Conservation (phyloP, 2,329 filamentous ascomycete genomes). For the Davidsoniella eucalypti region DNA sequence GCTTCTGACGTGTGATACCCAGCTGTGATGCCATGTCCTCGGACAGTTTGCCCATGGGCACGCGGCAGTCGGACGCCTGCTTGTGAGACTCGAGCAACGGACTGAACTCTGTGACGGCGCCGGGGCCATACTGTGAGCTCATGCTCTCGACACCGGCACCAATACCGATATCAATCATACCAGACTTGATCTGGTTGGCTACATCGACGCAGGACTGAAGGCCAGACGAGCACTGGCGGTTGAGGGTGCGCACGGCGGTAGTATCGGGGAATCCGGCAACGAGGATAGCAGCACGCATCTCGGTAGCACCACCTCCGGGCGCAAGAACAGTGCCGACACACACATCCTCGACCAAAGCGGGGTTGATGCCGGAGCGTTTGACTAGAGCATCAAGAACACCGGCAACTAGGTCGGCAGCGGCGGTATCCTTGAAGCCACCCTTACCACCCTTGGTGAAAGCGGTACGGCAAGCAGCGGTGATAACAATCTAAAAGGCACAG, state of each 20-base stretch:
- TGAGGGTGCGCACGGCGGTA: conserved; percentile 72
- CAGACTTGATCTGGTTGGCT: conserved; percentile 75
- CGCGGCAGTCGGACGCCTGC: conserved; percentile 88
- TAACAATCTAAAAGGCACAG: conserved; percentile 46
- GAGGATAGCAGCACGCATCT: conserved; percentile 84
- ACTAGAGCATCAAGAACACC: conserved; percentile 71
- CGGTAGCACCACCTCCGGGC: conserved; percentile 85
- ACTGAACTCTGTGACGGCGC: conserved; percentile 82
- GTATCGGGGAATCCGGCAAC: conserved; percentile 80
- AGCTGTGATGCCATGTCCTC: conserved; percentile 89
- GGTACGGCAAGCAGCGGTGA: conserved; percentile 82
- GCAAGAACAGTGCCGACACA: conserved; percentile 82
- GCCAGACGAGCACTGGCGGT: conserved; percentile 87
- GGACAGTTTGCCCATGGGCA: conserved; percentile 86
- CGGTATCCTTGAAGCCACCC: conserved; percentile 90
- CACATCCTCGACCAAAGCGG: conserved; percentile 76
- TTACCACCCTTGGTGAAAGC: conserved; percentile 86
- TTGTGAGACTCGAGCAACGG: conserved; percentile 68
- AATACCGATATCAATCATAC: conserved; percentile 91
- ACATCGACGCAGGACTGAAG: conserved; percentile 87
- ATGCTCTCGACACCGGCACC: conserved; percentile 96
- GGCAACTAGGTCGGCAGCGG: conserved; percentile 67
- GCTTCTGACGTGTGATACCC: conserved; percentile 50
- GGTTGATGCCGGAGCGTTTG: conserved; percentile 76
- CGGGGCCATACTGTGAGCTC: conserved; percentile 78